Conservation (phyloP, 2,329 filamentous ascomycete species). For the Chrysoporthe austroafricana region DNA sequence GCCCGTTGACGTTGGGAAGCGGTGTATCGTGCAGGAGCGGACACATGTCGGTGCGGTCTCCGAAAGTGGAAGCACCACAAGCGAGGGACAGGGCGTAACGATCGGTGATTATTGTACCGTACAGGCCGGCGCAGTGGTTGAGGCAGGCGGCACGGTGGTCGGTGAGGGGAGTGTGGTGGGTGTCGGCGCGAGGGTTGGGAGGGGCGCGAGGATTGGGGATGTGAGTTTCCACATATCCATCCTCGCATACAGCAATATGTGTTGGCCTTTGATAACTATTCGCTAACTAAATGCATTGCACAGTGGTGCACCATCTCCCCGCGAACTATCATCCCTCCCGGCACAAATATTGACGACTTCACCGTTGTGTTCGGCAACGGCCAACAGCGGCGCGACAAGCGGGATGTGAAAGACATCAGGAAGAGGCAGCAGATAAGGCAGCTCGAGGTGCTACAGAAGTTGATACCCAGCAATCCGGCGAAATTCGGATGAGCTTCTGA, state of each 20-base stretch:
- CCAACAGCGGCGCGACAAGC: conserved; percentile 59
- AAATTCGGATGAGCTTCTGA: conserved; percentile 47
- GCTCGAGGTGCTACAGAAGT: conserved; percentile 66
- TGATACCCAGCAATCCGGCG: conserved; percentile 67
- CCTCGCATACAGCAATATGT: conserved; percentile 12
- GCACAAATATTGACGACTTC: conserved; percentile 64
- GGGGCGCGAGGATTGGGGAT: conserved; percentile 65
- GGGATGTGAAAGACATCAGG: conserved; percentile 65
- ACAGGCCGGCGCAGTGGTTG: conserved; percentile 63
- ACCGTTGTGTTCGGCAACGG: conserved; percentile 73
- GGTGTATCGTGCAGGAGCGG: conserved; percentile 80
- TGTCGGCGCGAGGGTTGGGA: conserved; percentile 62
- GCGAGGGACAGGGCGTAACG: conserved; percentile 46
- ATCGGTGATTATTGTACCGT: conserved; percentile 65
- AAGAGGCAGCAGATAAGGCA: conserved; percentile 68
- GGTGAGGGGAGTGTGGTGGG: conserved; percentile 65
- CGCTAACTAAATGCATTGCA: conserved; percentile 30
- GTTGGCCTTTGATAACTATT: conserved; percentile 30
- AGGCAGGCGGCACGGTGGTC: conserved; percentile 64
- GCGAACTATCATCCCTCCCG: conserved; percentile 60
- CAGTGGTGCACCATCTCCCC: conserved; percentile 69
- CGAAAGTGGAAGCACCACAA: conserved; percentile 26
- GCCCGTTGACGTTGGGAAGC: conserved; percentile 78
- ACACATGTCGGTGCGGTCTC: conserved; percentile 55
- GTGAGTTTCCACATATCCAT: conserved; percentile 42